Base-by-base conservation (phyloP, 2,329 filamentous ascomycete genomes). In the Botrytis paeoniae region DNA sequence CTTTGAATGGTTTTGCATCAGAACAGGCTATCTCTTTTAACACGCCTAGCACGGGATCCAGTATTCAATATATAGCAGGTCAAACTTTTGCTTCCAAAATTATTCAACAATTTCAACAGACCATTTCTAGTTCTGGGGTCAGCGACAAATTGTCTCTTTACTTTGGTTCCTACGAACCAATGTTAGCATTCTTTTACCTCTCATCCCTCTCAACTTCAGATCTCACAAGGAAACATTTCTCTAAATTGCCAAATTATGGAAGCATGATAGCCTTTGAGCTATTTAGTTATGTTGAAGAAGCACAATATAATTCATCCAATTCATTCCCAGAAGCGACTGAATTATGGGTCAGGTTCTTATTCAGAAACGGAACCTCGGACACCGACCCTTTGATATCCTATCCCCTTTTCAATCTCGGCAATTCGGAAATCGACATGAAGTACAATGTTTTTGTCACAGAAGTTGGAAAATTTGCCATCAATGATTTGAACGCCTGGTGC, bases 191-290 rank as follows among this genome's bases (percentile, higher is more conserved):
- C 76, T 87, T 88, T 76, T 81, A 84, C 1, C 81, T 90, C 4
- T 80, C 85, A 0, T 81, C 82, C 0, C 83, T 90, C 12, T 75
- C 3, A 74, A 78, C 2, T 83, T 84, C 66, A 78, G 74, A 20
- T 73, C 74, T 20, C 81, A 0, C 80, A 89, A 69, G 89, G 90
- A 79, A 85, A 2, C n/a, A 37, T 29, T 86, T 84, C 79, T 63
- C 79, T 74, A 45, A 80, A 75, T 76, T 89, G 22, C 90, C 92
- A 0, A 86, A 91, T 76, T 93, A 94, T 54, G 94, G 93, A 0
- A 91, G 90, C 1, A 87, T 89, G 59, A 91, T 97, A 86, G 84
- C 88, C 0, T 94, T 96, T 79, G 94, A 97, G 83, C 81, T 90
- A 8, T 85, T 85, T 74, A 84, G 83, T 29, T 80, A 84, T 48